A percentile compares a stretch with the other conserved stretches of the same genome.
Evolutionary conservation across 306 rosid genomes (phyloP).

Genomic region (Casuarina glauca): DNA sequence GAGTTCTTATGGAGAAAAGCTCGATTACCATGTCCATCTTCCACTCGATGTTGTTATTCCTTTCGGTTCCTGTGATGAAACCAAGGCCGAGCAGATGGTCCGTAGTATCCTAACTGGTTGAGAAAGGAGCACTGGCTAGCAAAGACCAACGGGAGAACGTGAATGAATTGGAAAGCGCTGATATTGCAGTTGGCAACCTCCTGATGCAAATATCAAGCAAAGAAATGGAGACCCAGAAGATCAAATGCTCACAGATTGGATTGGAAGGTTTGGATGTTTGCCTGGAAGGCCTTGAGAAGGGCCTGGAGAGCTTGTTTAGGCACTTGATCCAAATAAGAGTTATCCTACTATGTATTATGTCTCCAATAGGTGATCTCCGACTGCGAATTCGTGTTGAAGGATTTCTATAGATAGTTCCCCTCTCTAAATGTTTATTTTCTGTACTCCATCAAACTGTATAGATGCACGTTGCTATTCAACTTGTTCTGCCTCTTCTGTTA

Average conservation of each 20-base stretch:
- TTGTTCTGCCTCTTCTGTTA: too few species aligned
- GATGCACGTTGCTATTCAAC: background rate
- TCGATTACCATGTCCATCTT: slow-evolving; percentile 46
- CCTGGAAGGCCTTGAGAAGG: slow-evolving; percentile 54
- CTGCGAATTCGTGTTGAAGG: slow-evolving; percentile 21
- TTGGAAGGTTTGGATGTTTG: slow-evolving; percentile 46
- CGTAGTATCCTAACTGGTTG: slow-evolving; percentile 54
- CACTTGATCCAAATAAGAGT: slow-evolving; percentile 65
- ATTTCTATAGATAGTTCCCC: slow-evolving; percentile 14
- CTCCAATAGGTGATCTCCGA: slow-evolving; percentile 30
- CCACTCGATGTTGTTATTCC: slow-evolving; percentile 48
- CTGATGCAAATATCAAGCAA: slow-evolving; percentile 20
- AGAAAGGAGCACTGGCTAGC: slow-evolving; percentile 34
- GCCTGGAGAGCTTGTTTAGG: slow-evolving; percentile 65
- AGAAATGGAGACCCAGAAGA: slow-evolving; percentile 43
- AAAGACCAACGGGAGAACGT: slow-evolving; percentile 26
- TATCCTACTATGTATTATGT: slow-evolving; percentile 54
- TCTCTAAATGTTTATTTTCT: slow-evolving; percentile 20
- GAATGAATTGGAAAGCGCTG: slow-evolving; percentile 61
- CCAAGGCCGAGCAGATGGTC: slow-evolving; percentile 62
- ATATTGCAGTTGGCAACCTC: slow-evolving; percentile 47
- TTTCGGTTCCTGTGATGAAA: slow-evolving; percentile 46
- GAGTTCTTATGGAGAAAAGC: slow-evolving; percentile 65
- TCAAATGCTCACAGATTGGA: slow-evolving; percentile 41
- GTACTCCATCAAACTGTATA: slow-evolving; percentile 5